Base-by-base conservation (phyloP, 768 basidiomycete species). In the Boletellus ananiceps region DNA sequence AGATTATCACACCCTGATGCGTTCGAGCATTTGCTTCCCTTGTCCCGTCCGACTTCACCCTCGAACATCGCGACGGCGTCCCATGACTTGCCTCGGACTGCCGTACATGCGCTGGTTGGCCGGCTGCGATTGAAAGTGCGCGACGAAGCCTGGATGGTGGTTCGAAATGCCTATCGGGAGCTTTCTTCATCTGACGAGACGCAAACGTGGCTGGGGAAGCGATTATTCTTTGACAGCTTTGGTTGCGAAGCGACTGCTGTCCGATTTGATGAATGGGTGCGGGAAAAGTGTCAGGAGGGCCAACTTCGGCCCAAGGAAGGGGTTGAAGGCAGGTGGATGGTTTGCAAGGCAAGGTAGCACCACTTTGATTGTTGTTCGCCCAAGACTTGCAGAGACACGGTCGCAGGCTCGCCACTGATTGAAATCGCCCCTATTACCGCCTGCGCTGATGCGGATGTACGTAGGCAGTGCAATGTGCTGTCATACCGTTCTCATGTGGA, bases 91-190 rank as follows among this genome's bases (percentile, higher is more conserved):
- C 69, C 71, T 2, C 48, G 61, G n/a, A 65, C 66, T 40, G 80
- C 84, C 8, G 44, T 85, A 5, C 63, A 59, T 25, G 57, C 57
- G 14, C 69, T 82, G 1, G 59, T 83, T 9, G 72, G 76, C 18
- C 65, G 66, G 4, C 59, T 88, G 32, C 75, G 81, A 14, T 60
- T 50, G 2, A 82, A 78, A 63, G 73, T 73, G 6, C 73, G 82
- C 29, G 70, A 72, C 16, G 76, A 69, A n/a, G 67, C 79, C 2
- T 88, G 86, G 86, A 59, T 42, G 0, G 65, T 85, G 14, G 57
- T 88, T 38, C 79, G 84, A 27, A 70, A 75, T 18, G 79, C 79
- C 0, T 88, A 88, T 62, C 73, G 83, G 39, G 86, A 88, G 57
- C 47, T 87, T 15, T 62, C 68, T 19, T 64, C 66, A 1, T 59